Evolutionary conservation across 768 basidiomycete genomes (phyloP).

Genomic region (Naganishia randhawae): DNA sequence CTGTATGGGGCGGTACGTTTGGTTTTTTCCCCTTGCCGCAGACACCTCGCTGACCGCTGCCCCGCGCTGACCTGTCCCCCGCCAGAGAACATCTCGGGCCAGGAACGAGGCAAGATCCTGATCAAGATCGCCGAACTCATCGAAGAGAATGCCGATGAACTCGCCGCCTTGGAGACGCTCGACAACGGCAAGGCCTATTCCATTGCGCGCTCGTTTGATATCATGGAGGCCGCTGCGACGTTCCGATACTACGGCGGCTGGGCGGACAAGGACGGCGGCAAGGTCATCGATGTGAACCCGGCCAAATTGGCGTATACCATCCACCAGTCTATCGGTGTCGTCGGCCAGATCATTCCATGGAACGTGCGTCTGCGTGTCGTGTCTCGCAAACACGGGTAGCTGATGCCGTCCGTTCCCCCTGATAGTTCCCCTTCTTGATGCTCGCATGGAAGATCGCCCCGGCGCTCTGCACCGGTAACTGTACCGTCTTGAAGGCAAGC

Average conservation of each 20-base stretch:
- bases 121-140: conserved; percentile 74
- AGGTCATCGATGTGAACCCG: conserved; percentile 58
- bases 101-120: conserved; percentile 72
- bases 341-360: conserved; percentile 65
- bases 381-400: not conserved
- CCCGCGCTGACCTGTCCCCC: not conserved
- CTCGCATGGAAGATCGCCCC: conserved; percentile 44
- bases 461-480: conserved; percentile 58
- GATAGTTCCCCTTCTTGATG: conserved; percentile 44
- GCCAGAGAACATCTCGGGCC: conserved; percentile 52
- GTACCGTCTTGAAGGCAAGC: conserved; percentile 71
- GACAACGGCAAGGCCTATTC: conserved; percentile 80
- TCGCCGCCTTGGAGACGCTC: conserved; percentile 77
- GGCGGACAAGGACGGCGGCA: conserved; percentile 89
- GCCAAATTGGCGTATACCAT: conserved; percentile 78
- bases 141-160: conserved; percentile 72
- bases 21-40: not conserved
- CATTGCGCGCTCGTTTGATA: conserved; percentile 28
- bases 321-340: conserved; percentile 89
- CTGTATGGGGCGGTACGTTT: conserved; percentile 49
- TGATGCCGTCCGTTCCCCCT: not conserved
- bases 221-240: conserved; percentile 23
- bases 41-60: not conserved
- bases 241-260: conserved; percentile 81
- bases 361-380: conserved; percentile 56